phyloP scores from a whole-genome alignment of 2,329 filamentous ascomycete species.

The Mariannaea sp. region DNA sequence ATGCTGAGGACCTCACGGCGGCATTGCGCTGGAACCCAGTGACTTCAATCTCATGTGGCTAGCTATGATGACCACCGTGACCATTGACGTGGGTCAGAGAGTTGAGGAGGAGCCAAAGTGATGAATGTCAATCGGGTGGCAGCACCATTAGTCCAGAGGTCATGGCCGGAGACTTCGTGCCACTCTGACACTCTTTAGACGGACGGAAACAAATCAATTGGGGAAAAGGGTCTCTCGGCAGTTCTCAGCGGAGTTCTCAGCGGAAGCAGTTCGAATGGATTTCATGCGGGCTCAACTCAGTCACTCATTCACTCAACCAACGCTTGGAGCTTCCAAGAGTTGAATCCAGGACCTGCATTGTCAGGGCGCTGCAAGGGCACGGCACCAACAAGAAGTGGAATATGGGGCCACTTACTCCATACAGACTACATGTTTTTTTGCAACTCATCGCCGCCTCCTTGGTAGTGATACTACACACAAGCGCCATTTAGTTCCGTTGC shows the following conservation, averaged over 20 bases:
- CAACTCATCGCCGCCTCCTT: too few relatives aligned
- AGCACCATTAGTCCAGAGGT: too few relatives aligned
- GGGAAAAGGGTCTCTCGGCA: background rate
- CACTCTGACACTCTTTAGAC: background rate
- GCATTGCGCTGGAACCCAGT: slow-evolving; percentile 28
- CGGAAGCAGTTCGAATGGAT: background rate
- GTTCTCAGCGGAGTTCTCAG: background rate
- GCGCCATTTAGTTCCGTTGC: too few relatives aligned
- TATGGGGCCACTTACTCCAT: background rate
- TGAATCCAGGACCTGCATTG: slow-evolving; percentile 32
- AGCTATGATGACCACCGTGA: slow-evolving; percentile 16
- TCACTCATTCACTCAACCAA: background rate
- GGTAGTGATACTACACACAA: background rate
- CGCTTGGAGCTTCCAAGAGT: slow-evolving; percentile 23
- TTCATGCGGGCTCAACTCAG: background rate
- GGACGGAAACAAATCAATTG: background rate
- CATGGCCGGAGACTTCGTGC: too few relatives aligned
- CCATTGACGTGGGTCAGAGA: background rate
- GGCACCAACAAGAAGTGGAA: background rate
- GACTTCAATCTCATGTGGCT: slow-evolving; percentile 35
- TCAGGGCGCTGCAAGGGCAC: slow-evolving; percentile 19
- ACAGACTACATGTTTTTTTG: too few relatives aligned
- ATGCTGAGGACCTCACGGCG: slow-evolving; percentile 3
- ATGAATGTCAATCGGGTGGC: background rate
- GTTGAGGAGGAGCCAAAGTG: background rate